A percentile compares a stretch with the other conserved stretches of the same genome.
phyloP scores from a whole-genome alignment of 1,284 basidiomycete genomes.

The Mycosarcoma maydis region DNA sequence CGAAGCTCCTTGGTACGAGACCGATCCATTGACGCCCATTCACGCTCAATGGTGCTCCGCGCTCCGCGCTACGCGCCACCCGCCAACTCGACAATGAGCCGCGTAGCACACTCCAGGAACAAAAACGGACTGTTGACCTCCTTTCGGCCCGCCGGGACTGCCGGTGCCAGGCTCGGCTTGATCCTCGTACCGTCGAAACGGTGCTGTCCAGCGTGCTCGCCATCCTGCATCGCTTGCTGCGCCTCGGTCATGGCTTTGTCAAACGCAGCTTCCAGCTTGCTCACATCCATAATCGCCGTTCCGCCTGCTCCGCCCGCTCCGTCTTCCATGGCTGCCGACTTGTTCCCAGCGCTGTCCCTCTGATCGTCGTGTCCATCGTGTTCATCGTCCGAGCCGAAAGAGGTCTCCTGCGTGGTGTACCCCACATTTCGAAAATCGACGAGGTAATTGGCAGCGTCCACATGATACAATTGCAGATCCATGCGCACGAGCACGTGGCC shows the following conservation, averaged over 20 bases:
- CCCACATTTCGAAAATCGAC: constrained; percentile 98
- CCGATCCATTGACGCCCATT: too few species aligned
- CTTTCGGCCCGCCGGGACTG: constrained; percentile 74
- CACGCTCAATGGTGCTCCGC: too few species aligned
- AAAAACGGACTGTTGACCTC: constrained; percentile 88
- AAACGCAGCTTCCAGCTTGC: constrained; percentile 35
- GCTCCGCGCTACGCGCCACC: constrained; percentile 43
- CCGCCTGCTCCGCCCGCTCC: neutral
- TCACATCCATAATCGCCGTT: constrained; percentile 2
- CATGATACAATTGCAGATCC: constrained; percentile 96
- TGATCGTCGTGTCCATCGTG: neutral
- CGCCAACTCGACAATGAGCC: constrained; percentile 69
- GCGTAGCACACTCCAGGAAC: constrained; percentile 92
- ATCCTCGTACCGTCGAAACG: constrained; percentile 33
- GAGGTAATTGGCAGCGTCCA: constrained; percentile 93
- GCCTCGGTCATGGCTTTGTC: constrained; percentile 35
- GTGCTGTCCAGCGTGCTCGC: constrained; percentile 21
- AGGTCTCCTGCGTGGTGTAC: constrained; percentile 74
- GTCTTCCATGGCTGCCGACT: too few species aligned
- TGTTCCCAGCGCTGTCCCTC: too few species aligned
- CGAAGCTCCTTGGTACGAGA: too few species aligned
- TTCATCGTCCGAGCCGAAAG: constrained; percentile 37
- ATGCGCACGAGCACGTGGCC: constrained; percentile 74
- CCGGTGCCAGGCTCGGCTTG: constrained; percentile 48
- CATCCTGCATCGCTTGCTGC: constrained; percentile 28